Conservation (phyloP, 768 basidiomycete genomes). For the Boletus reticuloceps region DNA sequence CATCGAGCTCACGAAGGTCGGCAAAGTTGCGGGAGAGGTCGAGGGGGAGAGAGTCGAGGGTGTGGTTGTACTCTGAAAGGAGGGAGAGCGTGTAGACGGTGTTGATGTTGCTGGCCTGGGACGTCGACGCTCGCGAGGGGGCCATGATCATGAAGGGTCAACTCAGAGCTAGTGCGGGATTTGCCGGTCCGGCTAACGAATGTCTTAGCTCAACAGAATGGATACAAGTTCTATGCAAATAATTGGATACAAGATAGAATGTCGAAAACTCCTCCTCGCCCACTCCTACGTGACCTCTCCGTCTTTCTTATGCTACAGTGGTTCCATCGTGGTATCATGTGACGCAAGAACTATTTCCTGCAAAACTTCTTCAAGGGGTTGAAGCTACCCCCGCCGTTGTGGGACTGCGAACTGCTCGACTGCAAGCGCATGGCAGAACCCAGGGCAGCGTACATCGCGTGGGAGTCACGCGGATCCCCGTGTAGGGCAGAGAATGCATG, state of each 20-base stretch:
- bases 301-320: slow-evolving; percentile 32
- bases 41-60: slow-evolving; percentile 88
- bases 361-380: slow-evolving; percentile 37
- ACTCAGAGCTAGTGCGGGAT: slow-evolving; percentile 10
- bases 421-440: slow-evolving; percentile 28
- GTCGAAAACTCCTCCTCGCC: slow-evolving; percentile 14
- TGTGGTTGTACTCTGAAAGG: slow-evolving; percentile 84
- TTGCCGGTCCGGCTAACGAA: slow-evolving; percentile 29
- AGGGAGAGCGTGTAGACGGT: slow-evolving; percentile 64
- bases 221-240: background rate
- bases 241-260: slow-evolving; percentile 20
- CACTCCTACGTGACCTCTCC: too few species aligned
- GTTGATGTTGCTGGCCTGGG: slow-evolving; percentile 32
- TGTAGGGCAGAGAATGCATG: slow-evolving; percentile 57
- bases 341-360: too few species aligned
- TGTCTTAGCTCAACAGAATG: too few species aligned
- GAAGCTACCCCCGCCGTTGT: slow-evolving; percentile 23
- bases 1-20: slow-evolving; percentile 97
- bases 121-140: slow-evolving; percentile 33
- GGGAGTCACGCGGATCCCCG: slow-evolving; percentile 58
- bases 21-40: slow-evolving; percentile 94
- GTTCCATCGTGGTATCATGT: too few species aligned
- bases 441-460: slow-evolving; percentile 58
- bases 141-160: slow-evolving; percentile 27
- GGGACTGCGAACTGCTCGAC: slow-evolving; percentile 22